Base-by-base conservation (phyloP, 148 eudicot species). In the Rhododendron ovatum region DNA sequence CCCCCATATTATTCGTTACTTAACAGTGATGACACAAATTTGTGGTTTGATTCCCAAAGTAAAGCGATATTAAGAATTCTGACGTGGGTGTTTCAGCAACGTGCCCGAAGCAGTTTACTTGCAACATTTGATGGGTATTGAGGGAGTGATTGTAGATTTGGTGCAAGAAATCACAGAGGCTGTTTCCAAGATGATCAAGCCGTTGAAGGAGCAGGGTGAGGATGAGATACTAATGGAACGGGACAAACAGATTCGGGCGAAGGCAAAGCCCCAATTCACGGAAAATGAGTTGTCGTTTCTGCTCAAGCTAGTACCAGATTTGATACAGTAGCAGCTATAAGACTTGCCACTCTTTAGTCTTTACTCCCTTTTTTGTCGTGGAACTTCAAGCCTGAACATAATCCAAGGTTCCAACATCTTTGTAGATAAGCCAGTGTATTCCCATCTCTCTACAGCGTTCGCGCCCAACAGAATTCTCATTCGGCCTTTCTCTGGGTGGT, bases 31-130 rank as follows among this genome's bases (percentile, higher is more conserved):
- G 45, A 17, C 41, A 5, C 37, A 4, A 1, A 0, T 17, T 33
- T 17, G 4, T 2, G 75, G 75, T 69, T 69, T 13, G 75, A 13
- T 12, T 28, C 75, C 37, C 37, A 69, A 69, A 30, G 28, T 12
- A 28, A 30, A 69, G 75, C 39, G 10, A 13, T 3, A 28, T 26
- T 12, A 28, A 69, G 18, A 69, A 12, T 69, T 69, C 39, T 69
- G 75, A 69, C 37, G 4, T 26, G 0, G 74, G 30, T 80, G 48
- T 22, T 63, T 7, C 90, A 93, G 93, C 82, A 95, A 95, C 24
- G 92, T 94, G 86, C 86, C 93, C 28, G 98, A 95, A 84, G 96
- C 95, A 0, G 98, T 95, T 48, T 93, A 94, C 76, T 82, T 94
- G 89, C 98, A 95, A 83, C 91, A 92, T 63, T 74, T 94, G 39